These are phyloP conservation scores for Mycena haematopus DNA, from an alignment of 768 basidiomycete species.

Conservation along the genomic window DNA sequence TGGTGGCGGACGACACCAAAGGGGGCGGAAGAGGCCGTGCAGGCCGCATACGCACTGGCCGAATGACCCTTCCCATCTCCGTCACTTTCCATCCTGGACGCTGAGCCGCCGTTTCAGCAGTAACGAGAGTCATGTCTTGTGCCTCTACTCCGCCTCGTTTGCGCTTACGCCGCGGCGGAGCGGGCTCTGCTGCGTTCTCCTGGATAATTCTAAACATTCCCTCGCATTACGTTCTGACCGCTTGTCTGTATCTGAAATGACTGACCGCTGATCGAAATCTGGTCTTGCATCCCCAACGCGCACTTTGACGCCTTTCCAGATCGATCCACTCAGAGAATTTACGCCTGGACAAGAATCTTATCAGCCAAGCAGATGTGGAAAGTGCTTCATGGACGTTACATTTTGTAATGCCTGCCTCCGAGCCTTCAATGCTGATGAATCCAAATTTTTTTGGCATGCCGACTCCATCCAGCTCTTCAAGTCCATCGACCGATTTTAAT, in stretches of 20 bases:
- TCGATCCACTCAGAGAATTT: conserved; percentile 78
- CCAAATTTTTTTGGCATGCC: conserved; percentile 76
- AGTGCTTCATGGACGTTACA: conserved; percentile 47
- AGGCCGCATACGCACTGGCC: conserved; percentile 76
- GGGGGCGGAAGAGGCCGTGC: conserved; percentile 57
- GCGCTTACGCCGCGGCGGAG: conserved; percentile 53
- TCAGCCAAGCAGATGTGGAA: neutral
- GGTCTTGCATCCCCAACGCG: conserved; percentile 86
- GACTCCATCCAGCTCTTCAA: conserved; percentile 66
- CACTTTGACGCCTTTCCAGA: conserved; percentile 88
- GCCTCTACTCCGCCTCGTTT: conserved; percentile 52
- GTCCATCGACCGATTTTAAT: conserved; percentile 72
- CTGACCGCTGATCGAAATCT: conserved; percentile 70
- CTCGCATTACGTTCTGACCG: neutral
- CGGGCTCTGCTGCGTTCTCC: conserved; percentile 27
- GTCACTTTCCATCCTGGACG: conserved; percentile 76
- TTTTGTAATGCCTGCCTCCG: conserved; percentile 60
- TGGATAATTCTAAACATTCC: neutral
- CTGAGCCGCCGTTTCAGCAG: conserved; percentile 57
- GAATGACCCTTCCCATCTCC: conserved; percentile 66
- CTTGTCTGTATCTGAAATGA: neutral
- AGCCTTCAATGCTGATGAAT: conserved; percentile 74
- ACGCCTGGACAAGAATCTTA: conserved; percentile 54
- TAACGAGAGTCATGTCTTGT: conserved; percentile 68
- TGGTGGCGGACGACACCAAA: conserved; percentile 31